Evolutionary conservation across 257 asterid genomes (phyloP).

Genomic region (Cinchona pubescens): DNA sequence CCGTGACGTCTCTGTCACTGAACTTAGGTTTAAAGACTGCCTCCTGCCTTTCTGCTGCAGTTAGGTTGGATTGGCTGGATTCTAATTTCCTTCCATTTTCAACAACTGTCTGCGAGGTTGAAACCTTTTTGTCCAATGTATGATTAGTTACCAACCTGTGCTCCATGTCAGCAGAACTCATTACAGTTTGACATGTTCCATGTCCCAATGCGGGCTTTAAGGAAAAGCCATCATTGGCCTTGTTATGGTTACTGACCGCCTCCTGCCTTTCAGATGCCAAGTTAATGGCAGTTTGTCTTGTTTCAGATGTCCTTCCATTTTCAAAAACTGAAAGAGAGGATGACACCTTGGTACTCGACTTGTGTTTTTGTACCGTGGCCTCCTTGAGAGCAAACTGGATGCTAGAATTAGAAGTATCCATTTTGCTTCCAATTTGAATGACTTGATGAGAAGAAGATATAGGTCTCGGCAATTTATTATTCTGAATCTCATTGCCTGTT

Average conservation of each 20-base stretch:
- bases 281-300: slow-evolving; percentile 19
- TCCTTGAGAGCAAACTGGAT: slow-evolving; percentile 20
- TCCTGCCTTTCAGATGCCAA: slow-evolving; percentile 23
- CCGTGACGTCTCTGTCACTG: slow-evolving; percentile 9
- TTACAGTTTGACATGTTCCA: slow-evolving; percentile 25
- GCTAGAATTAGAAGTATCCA: slow-evolving; percentile 23
- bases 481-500: slow-evolving; percentile 33
- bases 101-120: slow-evolving; percentile 2
- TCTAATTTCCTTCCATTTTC: slow-evolving; percentile 23
- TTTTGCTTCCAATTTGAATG: slow-evolving; percentile 30
- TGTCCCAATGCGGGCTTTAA: slow-evolving; percentile 19
- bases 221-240: slow-evolving; percentile 25
- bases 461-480: slow-evolving; percentile 27
- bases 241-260: slow-evolving; percentile 13
- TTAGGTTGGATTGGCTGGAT: slow-evolving; percentile 6
- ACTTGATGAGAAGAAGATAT: slow-evolving; percentile 30
- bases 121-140: slow-evolving; percentile 12
- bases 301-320: slow-evolving; percentile 25
- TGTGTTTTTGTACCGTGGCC: slow-evolving; percentile 15
- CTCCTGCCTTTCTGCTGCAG: slow-evolving; percentile 9
- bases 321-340: slow-evolving; percentile 31
- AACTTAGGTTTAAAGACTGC: neutral
- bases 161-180: slow-evolving; percentile 12
- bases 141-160: slow-evolving; percentile 14
- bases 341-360: slow-evolving; percentile 23